Percentiles rank a stretch among this genome's conserved stretches.
These are phyloP conservation scores for Trametes hirsuta DNA, from an alignment of 1,284 basidiomycete genomes.

Conservation along the genomic window DNA sequence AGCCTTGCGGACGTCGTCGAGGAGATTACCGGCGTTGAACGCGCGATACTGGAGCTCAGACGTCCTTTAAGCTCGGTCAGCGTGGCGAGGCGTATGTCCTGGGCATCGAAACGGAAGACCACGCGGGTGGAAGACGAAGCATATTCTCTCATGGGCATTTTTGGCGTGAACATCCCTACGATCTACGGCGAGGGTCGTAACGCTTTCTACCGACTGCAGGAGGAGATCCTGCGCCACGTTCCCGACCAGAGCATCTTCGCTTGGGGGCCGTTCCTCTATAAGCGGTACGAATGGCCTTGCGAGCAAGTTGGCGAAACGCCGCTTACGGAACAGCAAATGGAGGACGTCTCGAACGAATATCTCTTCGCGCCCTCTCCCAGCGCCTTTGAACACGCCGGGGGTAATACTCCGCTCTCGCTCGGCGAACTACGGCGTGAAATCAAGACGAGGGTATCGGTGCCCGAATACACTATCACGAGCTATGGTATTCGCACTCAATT, in stretches of 20 bases:
- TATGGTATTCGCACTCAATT: slow-evolving; percentile 10
- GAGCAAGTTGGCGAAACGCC: background rate
- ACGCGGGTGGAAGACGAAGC: slow-evolving; percentile 14
- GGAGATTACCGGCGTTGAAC: slow-evolving; percentile 8
- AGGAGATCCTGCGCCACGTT: slow-evolving; percentile 5
- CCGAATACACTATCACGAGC: slow-evolving; percentile 9
- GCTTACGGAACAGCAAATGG: background rate
- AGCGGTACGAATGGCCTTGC: slow-evolving; percentile 5
- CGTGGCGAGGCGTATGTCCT: slow-evolving; percentile 11
- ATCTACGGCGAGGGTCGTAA: slow-evolving; percentile 12
- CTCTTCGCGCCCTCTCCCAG: slow-evolving; percentile 6
- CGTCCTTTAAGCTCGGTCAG: slow-evolving; percentile 1
- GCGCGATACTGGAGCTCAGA: background rate
- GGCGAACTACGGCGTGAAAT: slow-evolving; percentile 1
- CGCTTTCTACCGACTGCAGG: slow-evolving; percentile 12
- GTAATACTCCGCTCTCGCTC: background rate
- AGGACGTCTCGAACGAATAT: background rate
- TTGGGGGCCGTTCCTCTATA: slow-evolving; percentile 5
- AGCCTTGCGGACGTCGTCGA: slow-evolving; percentile 9
- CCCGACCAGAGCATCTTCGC: slow-evolving; percentile 14
- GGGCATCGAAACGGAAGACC: slow-evolving; percentile 10
- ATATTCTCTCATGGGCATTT: slow-evolving; percentile 15
- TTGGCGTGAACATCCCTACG: slow-evolving; percentile 9
- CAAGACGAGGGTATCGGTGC: background rate
- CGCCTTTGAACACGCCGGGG: slow-evolving; percentile 3